Conservation (phyloP, 495 filamentous ascomycete genomes). For the Pseudomonodictys pantanalensis region DNA sequence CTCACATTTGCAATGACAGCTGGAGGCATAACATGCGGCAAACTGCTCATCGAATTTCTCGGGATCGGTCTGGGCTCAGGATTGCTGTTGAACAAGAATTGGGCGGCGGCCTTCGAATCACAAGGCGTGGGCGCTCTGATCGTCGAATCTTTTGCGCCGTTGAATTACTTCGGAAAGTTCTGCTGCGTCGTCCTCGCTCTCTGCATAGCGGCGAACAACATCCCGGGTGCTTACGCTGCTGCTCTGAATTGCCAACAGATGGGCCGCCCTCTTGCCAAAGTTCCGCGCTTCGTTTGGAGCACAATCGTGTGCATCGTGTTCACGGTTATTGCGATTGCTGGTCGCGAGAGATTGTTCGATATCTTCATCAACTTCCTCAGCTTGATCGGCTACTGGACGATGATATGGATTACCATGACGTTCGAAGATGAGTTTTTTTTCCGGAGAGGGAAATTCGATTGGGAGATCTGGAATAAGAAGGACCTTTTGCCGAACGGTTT, state of each 20-base stretch:
- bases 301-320: constrained; percentile 58
- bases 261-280: constrained; percentile 14
- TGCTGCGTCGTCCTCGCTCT: constrained; percentile 33
- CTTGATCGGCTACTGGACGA: constrained; percentile 73
- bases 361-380: constrained; percentile 73
- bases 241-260: constrained; percentile 29
- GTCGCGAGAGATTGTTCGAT: constrained; percentile 56
- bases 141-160: constrained; percentile 12
- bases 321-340: constrained; percentile 62
- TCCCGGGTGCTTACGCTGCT: constrained; percentile 30
- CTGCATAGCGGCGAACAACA: constrained; percentile 28
- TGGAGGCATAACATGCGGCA: constrained; percentile 19
- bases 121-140: constrained; percentile 37
- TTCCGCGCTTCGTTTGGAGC: constrained; percentile 62
- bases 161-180: constrained; percentile 33
- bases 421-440: constrained; percentile 66
- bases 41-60: constrained; percentile 26
- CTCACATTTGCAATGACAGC: constrained; percentile 23
- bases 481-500: constrained; percentile 60
- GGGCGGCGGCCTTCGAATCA: constrained; percentile 25
- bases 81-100: constrained; percentile 20
- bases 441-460: constrained; percentile 54
- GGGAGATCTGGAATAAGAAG: constrained; percentile 59
- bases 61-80: constrained; percentile 35
- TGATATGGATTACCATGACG: constrained; percentile 50